Evolutionary conservation across 2,329 filamentous ascomycete species (phyloP), one percentile per base, ranked within the genome.

Genomic region (Zasmidium angulare): DNA sequence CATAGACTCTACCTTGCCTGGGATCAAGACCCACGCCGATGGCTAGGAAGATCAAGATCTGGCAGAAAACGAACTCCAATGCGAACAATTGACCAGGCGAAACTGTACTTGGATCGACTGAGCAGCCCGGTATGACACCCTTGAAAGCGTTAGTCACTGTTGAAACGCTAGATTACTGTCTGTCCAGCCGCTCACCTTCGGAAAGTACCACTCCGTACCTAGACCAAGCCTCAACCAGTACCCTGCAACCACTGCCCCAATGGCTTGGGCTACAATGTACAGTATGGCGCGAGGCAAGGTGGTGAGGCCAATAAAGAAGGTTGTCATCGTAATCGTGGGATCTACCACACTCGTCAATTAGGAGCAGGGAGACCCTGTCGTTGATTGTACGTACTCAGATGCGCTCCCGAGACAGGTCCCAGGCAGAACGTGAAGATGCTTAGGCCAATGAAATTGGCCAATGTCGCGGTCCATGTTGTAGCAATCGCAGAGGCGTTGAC

Each of bases 11-110:
- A 0, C 74, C 74, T 64, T 84, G 81, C 2, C 81, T 71, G 1
- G 82, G 82, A 67, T 84, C 82, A 3, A 84, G 72, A 17, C 81
- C 82, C 11, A 82, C 78, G 1, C 82, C 81, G 61, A 82, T 83
- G 0, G 80, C 76, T 19, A 84, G 72, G 63, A 81, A 77, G 0
- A 85, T 66, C 11, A 83, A 61, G 1, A 77, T 72, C n/a, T 81
- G 74, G 4, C 73, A 75, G 3, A 75, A 74, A 56, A 81, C 74
- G 43, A 78, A 78, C 65, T 84, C 82, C 40, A 81, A 74, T 6
- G 79, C 71, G 56, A 83, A 79, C 1, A 68, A 56, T 54, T 68
- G 58, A 4, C 66, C 66, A 2, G 53, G 26, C 3, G 62, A 63
- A 21, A 67, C 60, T 9, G 61, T 55, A 3, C 51, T 40, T 4